A percentile compares a stretch with the other conserved stretches of the same genome.
Conservation (phyloP, 768 basidiomycete species). For the Lepiota venenata region DNA sequence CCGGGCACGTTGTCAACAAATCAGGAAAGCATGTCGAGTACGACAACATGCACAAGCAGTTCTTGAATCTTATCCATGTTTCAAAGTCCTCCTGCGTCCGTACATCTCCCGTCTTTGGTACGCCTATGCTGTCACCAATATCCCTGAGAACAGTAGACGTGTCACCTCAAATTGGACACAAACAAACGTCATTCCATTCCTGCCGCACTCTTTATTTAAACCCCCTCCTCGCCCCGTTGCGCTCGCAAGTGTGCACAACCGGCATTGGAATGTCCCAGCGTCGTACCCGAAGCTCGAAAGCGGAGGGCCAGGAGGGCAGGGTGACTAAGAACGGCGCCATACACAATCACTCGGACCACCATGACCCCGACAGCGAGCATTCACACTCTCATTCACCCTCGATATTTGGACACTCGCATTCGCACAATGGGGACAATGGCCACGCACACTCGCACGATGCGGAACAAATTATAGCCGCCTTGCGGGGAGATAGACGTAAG, state of each 20-base stretch:
- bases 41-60: neutral
- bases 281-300: constrained; percentile 12
- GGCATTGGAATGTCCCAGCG: constrained; percentile 13
- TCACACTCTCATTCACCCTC: constrained; percentile 57
- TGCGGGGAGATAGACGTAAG: constrained; percentile 59
- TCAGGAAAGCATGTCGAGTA: constrained; percentile 4
- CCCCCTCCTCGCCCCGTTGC: neutral
- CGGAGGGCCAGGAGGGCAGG: constrained; percentile 9
- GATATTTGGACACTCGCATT: constrained; percentile 63
- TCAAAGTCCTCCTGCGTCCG: neutral
- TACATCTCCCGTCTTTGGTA: neutral
- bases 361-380: constrained; percentile 31
- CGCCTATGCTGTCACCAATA: neutral
- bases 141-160: constrained; percentile 12
- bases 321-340: constrained; percentile 14
- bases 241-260: neutral
- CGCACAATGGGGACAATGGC: constrained; percentile 51
- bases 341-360: constrained; percentile 27
- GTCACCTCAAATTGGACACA: neutral
- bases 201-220: neutral
- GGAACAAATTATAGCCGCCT: constrained; percentile 64
- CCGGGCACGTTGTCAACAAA: too few relatives aligned
- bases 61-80: neutral
- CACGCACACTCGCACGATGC: constrained; percentile 56
- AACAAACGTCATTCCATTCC: neutral